These are phyloP conservation scores for Benincasa hispida DNA, from an alignment of 306 rosid genomes.

Conservation along the genomic window DNA sequence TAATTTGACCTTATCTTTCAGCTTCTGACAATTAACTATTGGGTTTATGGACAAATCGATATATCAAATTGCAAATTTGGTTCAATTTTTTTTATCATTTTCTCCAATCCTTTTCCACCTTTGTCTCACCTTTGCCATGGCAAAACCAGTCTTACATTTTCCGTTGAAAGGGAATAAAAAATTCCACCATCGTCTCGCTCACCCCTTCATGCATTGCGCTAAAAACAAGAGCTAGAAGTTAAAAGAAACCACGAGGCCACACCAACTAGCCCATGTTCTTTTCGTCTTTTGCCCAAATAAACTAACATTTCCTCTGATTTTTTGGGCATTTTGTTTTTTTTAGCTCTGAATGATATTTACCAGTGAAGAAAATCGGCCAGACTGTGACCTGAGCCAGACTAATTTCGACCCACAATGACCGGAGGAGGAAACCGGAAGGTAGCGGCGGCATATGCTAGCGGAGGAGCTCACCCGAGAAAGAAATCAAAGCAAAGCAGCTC, in stretches of 20 bases:
- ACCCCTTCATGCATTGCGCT: not conserved
- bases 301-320: not conserved
- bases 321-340: not conserved
- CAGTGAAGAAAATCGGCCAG: not conserved
- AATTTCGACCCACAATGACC: conserved; percentile 26
- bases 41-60: too few relatives aligned
- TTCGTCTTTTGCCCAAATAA: not conserved
- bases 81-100: too few relatives aligned
- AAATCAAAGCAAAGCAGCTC: conserved; percentile 32
- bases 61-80: too few relatives aligned
- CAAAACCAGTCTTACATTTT: not conserved
- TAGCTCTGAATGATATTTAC: not conserved
- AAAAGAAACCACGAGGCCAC: not conserved
- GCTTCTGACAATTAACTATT: too few relatives aligned
- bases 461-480: conserved; percentile 50
- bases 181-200: not conserved
- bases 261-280: not conserved
- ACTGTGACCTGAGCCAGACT: not conserved
- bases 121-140: not conserved
- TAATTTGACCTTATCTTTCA: too few relatives aligned
- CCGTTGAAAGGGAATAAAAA: not conserved
- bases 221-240: not conserved
- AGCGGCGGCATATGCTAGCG: conserved; percentile 52
- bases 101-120: not conserved
- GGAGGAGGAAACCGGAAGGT: conserved; percentile 40